Evolutionary conservation across 768 basidiomycete species (phyloP).

Genomic region (Kwoniella mangroviensis): DNA sequence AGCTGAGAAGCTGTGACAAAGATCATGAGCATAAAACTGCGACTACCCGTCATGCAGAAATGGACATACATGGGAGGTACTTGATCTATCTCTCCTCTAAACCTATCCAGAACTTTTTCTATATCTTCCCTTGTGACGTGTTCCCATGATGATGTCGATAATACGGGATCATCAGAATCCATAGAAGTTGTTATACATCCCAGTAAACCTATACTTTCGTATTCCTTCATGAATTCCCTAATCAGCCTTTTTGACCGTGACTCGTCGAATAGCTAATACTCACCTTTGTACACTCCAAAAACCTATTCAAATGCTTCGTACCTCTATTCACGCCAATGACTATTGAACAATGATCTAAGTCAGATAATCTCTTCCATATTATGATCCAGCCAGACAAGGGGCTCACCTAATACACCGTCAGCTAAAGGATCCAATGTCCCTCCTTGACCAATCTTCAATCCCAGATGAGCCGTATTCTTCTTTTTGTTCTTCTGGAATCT

Average conservation of each 20-base stretch:
- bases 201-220: conserved; percentile 83
- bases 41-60: no score
- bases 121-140: conserved; percentile 81
- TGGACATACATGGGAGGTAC: conserved; percentile 95
- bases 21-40: neutral
- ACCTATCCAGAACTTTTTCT: conserved; percentile 70
- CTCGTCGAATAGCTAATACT: conserved; percentile 19
- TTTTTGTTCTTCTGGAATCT: conserved; percentile 40
- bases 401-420: conserved; percentile 85
- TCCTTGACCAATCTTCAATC: conserved; percentile 64
- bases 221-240: conserved; percentile 68
- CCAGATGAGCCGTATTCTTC: conserved; percentile 64
- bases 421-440: conserved; percentile 95
- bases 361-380: neutral
- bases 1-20: conserved; percentile 78
- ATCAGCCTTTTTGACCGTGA: neutral
- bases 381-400: neutral
- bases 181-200: conserved; percentile 95
- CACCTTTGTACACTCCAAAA: conserved; percentile 90
- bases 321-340: conserved; percentile 88
- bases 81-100: conserved; percentile 86
- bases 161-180: conserved; percentile 83
- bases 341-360: conserved; percentile 52
- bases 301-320: conserved; percentile 81
- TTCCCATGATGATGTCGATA: conserved; percentile 63